These are phyloP conservation scores for Dactylonectria macrodidyma DNA, from an alignment of 2,329 filamentous ascomycete genomes.

Conservation along the genomic window DNA sequence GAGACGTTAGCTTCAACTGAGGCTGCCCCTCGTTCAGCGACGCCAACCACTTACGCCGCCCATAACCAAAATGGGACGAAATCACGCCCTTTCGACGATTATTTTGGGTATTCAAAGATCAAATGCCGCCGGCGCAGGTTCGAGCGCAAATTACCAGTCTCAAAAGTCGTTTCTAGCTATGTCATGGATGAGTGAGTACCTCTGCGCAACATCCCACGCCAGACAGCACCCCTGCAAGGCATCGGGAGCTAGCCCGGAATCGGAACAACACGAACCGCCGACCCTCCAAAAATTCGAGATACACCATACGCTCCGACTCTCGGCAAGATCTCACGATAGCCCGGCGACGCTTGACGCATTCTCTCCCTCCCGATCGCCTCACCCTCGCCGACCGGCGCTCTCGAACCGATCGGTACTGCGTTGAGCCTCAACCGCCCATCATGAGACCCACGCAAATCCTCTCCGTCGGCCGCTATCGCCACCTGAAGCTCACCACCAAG, in stretches of 20 bases:
- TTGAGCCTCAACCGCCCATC: conserved; percentile 42
- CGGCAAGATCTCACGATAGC: conserved; percentile 15
- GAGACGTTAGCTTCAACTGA: conserved; percentile 41
- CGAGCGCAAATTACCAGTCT: conserved; percentile 8
- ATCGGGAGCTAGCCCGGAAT: conserved; percentile 43
- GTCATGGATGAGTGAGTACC: conserved; percentile 12
- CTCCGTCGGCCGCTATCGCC: conserved; percentile 77
- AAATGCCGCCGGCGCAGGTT: neutral
- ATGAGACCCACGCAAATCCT: conserved; percentile 81
- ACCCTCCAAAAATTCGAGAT: conserved; percentile 42
- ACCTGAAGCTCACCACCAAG: conserved; percentile 90
- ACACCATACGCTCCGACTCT: conserved; percentile 27
- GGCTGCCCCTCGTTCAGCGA: conserved; percentile 46
- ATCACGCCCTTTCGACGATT: neutral
- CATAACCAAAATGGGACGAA: conserved; percentile 18
- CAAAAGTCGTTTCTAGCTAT: conserved; percentile 13
- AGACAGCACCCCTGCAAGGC: conserved; percentile 35
- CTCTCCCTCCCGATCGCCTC: conserved; percentile 16
- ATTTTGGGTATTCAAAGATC: neutral
- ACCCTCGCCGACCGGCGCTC: conserved; percentile 18
- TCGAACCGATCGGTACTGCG: conserved; percentile 14
- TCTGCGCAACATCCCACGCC: conserved; percentile 20
- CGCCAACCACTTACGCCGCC: conserved; percentile 44
- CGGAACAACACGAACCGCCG: conserved; percentile 50
- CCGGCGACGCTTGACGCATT: conserved; percentile 28